Evolutionary conservation across 495 filamentous ascomycete genomes (phyloP).

Genomic region (Penicillium simplicissimum): DNA sequence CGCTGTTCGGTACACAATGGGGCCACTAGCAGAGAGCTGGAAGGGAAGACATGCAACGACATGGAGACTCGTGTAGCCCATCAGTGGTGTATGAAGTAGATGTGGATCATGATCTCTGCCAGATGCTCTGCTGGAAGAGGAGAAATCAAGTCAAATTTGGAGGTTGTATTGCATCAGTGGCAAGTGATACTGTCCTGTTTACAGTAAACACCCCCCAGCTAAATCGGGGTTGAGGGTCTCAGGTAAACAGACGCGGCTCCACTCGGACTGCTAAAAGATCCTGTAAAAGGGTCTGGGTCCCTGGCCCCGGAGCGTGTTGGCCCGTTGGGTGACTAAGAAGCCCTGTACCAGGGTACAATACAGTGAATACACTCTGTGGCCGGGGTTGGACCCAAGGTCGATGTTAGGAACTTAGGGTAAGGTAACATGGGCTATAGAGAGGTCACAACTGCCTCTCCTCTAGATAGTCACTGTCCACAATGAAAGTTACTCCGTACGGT

Average conservation of each 20-base stretch:
- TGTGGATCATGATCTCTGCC: not conserved
- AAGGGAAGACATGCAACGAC: not conserved
- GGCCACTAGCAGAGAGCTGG: not conserved
- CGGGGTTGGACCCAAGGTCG: not conserved
- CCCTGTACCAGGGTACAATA: not conserved
- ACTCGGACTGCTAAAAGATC: not conserved
- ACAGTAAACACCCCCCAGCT: not conserved
- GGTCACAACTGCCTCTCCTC: not conserved
- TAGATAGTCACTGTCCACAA: no score
- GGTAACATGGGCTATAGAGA: not conserved
- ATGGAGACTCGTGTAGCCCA: not conserved
- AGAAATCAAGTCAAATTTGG: not conserved
- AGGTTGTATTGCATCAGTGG: not conserved
- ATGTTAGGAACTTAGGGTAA: not conserved
- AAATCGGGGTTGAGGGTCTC: constrained; percentile 14
- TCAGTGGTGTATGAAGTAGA: not conserved
- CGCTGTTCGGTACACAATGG: not conserved
- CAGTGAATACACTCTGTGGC: not conserved
- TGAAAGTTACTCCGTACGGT: no score
- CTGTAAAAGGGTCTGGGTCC: constrained; percentile 7
- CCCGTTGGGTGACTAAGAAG: not conserved
- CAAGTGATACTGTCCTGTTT: not conserved
- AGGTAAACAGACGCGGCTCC: constrained; percentile 12
- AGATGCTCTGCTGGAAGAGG: not conserved
- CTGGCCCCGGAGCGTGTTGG: constrained; percentile 1